These are phyloP conservation scores for Kuraishia ogatae DNA, from an alignment of 805 yeast species.

Conservation along the genomic window DNA sequence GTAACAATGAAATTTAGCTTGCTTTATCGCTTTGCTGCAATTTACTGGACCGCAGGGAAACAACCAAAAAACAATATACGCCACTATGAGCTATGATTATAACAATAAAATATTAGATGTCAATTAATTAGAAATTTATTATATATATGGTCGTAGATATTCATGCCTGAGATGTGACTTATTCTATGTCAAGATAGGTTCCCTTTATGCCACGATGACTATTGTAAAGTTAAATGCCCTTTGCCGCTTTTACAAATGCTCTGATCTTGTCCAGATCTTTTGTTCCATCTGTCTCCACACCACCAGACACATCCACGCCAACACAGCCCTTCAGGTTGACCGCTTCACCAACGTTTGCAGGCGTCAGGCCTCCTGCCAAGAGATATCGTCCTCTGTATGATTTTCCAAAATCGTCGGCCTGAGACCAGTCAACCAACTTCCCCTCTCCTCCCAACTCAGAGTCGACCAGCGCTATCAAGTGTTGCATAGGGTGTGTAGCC, in stretches of 20 bases:
- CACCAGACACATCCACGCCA: constrained; percentile 94
- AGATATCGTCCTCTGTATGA: constrained; percentile 32
- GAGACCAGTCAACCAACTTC: constrained; percentile 63
- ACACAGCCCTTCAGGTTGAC: constrained; percentile 44
- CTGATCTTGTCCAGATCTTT: constrained; percentile 63
- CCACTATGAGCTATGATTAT: background rate
- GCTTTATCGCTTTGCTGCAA: background rate
- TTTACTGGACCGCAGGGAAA: background rate
- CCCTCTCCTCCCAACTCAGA: constrained; percentile 94
- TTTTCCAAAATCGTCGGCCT: constrained; percentile 29
- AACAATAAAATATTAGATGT: background rate
- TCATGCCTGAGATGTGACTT: background rate
- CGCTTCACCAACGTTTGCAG: constrained; percentile 61
- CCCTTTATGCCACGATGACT: too few species aligned
- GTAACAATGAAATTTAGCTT: background rate
- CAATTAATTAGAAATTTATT: background rate
- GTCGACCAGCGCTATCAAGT: constrained; percentile 62
- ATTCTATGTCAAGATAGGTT: too few species aligned
- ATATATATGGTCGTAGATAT: background rate
- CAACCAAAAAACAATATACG: background rate
- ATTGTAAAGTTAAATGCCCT: constrained; percentile 5
- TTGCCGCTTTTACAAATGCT: constrained; percentile 48
- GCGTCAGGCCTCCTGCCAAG: constrained; percentile 85
- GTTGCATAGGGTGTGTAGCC: constrained; percentile 24
- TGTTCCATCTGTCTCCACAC: constrained; percentile 74